phyloP scores from a whole-genome alignment of 768 basidiomycete species.

The Megacollybia marginata region DNA sequence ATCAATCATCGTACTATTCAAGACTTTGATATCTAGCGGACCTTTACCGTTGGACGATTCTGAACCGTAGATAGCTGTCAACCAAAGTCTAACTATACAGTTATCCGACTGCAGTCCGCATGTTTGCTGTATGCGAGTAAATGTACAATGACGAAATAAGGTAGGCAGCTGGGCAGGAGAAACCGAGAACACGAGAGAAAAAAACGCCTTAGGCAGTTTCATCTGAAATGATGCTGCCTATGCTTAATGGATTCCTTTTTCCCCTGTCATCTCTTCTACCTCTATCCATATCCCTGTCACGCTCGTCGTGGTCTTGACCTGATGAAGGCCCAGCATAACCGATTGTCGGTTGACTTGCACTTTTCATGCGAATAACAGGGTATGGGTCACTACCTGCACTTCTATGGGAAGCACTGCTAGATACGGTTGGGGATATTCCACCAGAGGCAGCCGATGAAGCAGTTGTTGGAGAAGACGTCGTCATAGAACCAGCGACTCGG shows the following conservation, averaged over 20 bases:
- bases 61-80: too few relatives aligned
- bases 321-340: background rate
- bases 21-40: too few relatives aligned
- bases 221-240: conserved; percentile 65
- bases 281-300: conserved; percentile 11
- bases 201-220: conserved; percentile 13
- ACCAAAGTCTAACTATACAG: too few relatives aligned
- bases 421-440: too few relatives aligned
- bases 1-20: too few relatives aligned
- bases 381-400: background rate
- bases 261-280: conserved; percentile 16
- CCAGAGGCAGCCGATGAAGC: background rate
- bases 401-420: background rate
- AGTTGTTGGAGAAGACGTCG: background rate
- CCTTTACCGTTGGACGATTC: too few relatives aligned
- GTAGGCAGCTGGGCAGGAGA: too few relatives aligned
- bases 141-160: too few relatives aligned
- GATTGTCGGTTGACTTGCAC: background rate
- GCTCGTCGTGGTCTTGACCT: conserved; percentile 5
- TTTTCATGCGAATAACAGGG: background rate
- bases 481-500: conserved; percentile 2
- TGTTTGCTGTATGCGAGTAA: too few relatives aligned
- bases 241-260: conserved; percentile 65
- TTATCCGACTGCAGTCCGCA: too few relatives aligned
- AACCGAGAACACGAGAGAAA: background rate